Conservation (phyloP, 495 filamentous ascomycete genomes). For the Xylaria palmicola region DNA sequence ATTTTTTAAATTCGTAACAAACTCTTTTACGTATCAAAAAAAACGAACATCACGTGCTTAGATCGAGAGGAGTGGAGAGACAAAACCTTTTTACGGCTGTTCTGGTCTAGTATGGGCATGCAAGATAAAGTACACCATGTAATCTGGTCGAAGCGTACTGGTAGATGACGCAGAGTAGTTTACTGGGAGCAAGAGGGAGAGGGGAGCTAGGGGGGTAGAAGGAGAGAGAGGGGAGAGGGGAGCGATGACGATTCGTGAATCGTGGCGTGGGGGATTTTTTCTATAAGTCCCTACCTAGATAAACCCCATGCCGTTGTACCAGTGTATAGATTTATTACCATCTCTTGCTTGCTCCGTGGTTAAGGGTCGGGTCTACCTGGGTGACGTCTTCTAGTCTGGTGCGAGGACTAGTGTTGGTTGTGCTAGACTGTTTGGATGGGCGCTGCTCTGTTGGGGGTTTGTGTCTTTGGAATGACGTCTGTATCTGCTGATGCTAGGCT, state of each 20-base stretch:
- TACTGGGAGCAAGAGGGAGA: background rate
- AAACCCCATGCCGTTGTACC: conserved; percentile 31
- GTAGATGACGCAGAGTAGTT: background rate
- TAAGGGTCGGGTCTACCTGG: no score
- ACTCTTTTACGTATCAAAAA: conserved; percentile 24
- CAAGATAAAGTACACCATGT: background rate
- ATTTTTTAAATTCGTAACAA: background rate
- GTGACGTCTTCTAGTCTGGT: no score
- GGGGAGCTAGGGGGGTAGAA: conserved; percentile 8
- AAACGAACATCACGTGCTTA: conserved; percentile 16
- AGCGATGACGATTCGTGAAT: conserved; percentile 12
- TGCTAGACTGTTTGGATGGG: no score
- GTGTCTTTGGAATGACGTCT: no score
- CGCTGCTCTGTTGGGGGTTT: no score
- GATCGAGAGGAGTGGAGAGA: background rate
- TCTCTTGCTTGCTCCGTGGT: no score
- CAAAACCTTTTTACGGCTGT: no score
- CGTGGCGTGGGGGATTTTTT: conserved; percentile 15
- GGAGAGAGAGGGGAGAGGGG: conserved; percentile 17
- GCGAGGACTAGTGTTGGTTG: no score
- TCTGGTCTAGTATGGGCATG: background rate
- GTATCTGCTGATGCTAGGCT: no score
- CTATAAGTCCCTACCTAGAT: no score
- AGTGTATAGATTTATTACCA: conserved; percentile 35
- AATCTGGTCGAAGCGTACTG: background rate